These are phyloP conservation scores for Pseudocercospora fijiensis DNA, from an alignment of 2,329 filamentous ascomycete genomes.

Conservation along the genomic window DNA sequence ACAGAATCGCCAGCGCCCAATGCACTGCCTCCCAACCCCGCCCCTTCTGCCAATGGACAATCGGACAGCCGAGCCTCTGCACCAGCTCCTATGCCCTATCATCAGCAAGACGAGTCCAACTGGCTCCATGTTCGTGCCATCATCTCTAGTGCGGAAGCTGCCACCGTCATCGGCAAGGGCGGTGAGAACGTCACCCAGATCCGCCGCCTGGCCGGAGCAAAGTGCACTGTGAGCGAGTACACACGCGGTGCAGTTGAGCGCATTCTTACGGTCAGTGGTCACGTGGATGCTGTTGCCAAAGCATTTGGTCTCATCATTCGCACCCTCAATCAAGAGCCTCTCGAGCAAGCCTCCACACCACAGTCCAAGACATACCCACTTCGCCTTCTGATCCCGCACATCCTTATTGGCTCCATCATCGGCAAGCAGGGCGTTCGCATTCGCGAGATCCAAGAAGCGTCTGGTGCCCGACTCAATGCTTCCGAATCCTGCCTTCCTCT, in stretches of 20 bases:
- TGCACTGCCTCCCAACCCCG: conserved; percentile 11
- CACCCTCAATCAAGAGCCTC: conserved; percentile 93
- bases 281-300: conserved; percentile 95
- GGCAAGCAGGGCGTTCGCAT: conserved; percentile 95
- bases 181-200: conserved; percentile 99
- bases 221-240: conserved; percentile 98
- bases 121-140: conserved; percentile 98
- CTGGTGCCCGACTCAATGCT: conserved; percentile 91
- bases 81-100: conserved; percentile 45
- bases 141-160: conserved; percentile 95
- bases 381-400: conserved; percentile 90
- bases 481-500: conserved; percentile 92
- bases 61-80: conserved; percentile 50
- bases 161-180: conserved; percentile 96
- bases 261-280: conserved; percentile 93
- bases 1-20: conserved; percentile 27
- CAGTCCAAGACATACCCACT: conserved; percentile 97
- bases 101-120: conserved; percentile 78
- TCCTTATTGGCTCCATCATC: conserved; percentile 97
- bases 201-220: conserved; percentile 88
- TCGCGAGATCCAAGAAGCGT: conserved; percentile 97
- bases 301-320: conserved; percentile 98
- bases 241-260: conserved; percentile 95
- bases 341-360: conserved; percentile 81
- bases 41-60: conserved; percentile 45